Evolutionary conservation across 495 filamentous ascomycete species (phyloP), one percentile per base, ranked within the genome.

Genomic region (Penicillium canariense): DNA sequence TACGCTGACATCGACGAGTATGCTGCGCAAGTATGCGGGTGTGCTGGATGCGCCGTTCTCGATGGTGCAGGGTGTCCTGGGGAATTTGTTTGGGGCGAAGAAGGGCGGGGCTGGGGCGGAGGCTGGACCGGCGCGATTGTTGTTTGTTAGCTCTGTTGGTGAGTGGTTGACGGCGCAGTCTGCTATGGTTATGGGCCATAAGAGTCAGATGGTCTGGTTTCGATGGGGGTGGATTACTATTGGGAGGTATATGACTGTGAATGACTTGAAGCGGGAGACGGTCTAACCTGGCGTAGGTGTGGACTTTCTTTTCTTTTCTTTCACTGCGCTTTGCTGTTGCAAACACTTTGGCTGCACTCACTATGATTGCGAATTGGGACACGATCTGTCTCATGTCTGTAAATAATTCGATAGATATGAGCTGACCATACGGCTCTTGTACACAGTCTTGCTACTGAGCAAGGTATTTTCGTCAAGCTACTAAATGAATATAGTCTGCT

Each of bases 121-220:
- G n/a, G n/a, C n/a, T 2, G 57, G 54, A 56, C 81, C 88, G 30
- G 63, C 71, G 34, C 67, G 82, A 34, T 59, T 87, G 68, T 62
- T 96, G 32, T 92, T 87, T 65, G 78, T 95, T 44, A 95, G 80
- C 66, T 80, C 81, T 0, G 79, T 75, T 35, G 61, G 50, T 38
- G 81, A 77, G 63, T 86, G 82, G 66, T 69, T 86, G 66, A 81
- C 72, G 23, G 94, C 89, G 39, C 86, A 90, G 75, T 76, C 72
- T 39, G 94, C 94, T 15, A 98, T 98, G 94, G 87, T 86, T 0
- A 75, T 78, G 43, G 91, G 85, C 9, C 94, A 98, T 73, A 76
- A 82, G 76, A 97, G 92, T 70, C 94, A 98, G 80, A 98, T 98
- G 94, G 80, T 87, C 32, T 98, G 94, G 94, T 98, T 97, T 66